Conservation (phyloP, 2,329 filamentous ascomycete species). For the Ophidiomyces ophidiicola region DNA sequence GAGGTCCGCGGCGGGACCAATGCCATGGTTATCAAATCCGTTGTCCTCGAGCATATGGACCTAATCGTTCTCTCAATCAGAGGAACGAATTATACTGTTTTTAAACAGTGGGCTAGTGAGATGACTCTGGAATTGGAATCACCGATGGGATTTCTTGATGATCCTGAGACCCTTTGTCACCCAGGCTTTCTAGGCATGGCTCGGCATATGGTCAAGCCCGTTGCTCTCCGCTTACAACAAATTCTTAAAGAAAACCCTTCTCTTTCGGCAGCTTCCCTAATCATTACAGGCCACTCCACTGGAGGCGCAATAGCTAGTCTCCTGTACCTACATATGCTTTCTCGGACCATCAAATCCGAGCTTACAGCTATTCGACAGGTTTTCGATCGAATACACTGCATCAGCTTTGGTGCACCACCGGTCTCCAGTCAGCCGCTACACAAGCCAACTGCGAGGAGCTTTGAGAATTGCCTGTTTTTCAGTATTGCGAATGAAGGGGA, state of each 20-base stretch:
- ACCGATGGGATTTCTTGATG: constrained; percentile 62
- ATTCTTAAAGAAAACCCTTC: constrained; percentile 60
- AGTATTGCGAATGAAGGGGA: constrained; percentile 80
- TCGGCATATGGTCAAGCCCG: constrained; percentile 58
- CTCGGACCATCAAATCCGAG: constrained; percentile 48
- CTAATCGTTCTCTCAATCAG: constrained; percentile 75
- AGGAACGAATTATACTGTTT: constrained; percentile 62
- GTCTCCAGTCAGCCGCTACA: constrained; percentile 57
- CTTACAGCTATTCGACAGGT: constrained; percentile 55
- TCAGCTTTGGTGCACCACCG: constrained; percentile 76
- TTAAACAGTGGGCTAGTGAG: constrained; percentile 81
- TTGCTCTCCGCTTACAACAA: constrained; percentile 56
- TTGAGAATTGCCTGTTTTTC: constrained; percentile 60
- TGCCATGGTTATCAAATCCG: constrained; percentile 72
- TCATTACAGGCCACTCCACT: constrained; percentile 78
- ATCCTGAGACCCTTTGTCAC: constrained; percentile 64
- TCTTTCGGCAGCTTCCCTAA: constrained; percentile 53
- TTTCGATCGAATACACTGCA: constrained; percentile 70
- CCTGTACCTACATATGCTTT: constrained; percentile 71
- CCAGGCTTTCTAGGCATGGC: constrained; percentile 68
- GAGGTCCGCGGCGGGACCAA: constrained; percentile 66
- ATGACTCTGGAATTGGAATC: constrained; percentile 55
- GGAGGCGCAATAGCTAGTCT: constrained; percentile 73
- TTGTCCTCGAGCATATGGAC: constrained; percentile 64
- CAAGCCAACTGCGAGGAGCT: constrained; percentile 41